Percentiles rank a stretch among this genome's conserved stretches.
phyloP scores from a whole-genome alignment of 2,329 filamentous ascomycete species.

The Aaosphaeria pasadenensis region DNA sequence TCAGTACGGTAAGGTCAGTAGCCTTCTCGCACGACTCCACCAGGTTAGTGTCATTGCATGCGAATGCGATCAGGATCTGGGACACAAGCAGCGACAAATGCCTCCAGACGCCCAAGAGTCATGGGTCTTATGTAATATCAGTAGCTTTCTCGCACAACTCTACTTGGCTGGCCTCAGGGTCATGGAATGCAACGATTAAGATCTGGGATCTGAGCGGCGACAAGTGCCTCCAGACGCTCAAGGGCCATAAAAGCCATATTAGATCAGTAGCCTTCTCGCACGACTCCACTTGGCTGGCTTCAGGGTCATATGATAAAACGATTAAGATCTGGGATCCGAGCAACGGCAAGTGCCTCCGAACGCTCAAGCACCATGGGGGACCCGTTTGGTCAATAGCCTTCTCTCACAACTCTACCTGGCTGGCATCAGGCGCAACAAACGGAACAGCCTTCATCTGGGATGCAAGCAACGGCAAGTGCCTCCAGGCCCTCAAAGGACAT shows the following conservation, averaged over 20 bases:
- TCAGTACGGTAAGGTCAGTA: slow-evolving; percentile 4
- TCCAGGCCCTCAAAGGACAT: neutral
- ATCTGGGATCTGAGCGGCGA: neutral
- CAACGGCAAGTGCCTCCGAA: slow-evolving; percentile 2
- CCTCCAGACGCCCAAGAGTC: no score
- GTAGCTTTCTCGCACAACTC: no score
- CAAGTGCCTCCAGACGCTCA: neutral
- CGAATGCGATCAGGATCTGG: neutral
- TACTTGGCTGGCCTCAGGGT: no score
- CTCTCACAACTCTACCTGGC: neutral
- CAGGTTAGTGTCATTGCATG: neutral
- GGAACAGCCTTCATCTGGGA: neutral
- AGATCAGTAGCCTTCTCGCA: neutral
- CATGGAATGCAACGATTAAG: no score
- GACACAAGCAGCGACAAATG: no score
- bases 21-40: slow-evolving; percentile 11
- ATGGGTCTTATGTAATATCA: no score
- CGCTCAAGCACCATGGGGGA: neutral
- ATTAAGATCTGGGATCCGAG: slow-evolving; percentile 2
- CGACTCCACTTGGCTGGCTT: neutral
- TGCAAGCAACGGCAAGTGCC: neutral
- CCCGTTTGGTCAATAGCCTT: neutral
- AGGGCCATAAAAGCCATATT: neutral
- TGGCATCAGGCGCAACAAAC: neutral
- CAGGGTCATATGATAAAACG: neutral